Base-by-base conservation (phyloP, 306 rosid genomes). In the Cucurbita maxima region DNA sequence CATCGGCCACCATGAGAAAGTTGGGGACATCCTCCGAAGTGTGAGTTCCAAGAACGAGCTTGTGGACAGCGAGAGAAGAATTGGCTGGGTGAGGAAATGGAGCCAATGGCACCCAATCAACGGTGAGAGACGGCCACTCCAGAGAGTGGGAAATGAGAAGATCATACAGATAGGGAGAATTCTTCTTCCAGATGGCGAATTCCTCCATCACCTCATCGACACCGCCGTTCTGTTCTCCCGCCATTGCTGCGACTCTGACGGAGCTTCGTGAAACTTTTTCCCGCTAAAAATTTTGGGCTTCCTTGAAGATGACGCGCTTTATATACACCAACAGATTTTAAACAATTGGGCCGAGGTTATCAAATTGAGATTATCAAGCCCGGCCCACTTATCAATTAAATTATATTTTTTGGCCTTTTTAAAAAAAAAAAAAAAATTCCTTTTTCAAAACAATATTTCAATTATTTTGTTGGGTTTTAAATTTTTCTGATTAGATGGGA, bases 51-150 rank as follows among this genome's bases (percentile, higher is more conserved):
- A 87, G 77, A 12, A 94, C 79, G 53, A 94, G 89, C 44, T 76
- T 86, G 79, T 91, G 99, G 54, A 71, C 66, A 74, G 81, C 78
- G 77, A 91, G 83, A 30, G 89, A 87, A 64, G 95, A 74, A 53
- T 87, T 58, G 4, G 80, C 75, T 74, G 80, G 5, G 76, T 83
- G 78, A 10, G 88, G 84, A 56, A 76, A 74, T 0, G 91, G 86
- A 44, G 83, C 44, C 16, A 74, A 54, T 9, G 86, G 90, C 30
- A 79, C 77, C 90, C 94, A 88, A 7, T 94, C 87, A 77, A 93
- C 94, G 8, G 97, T 90, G 74, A 93, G 97, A 71, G 98, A 90
- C 8, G 98, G 98, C 97, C 97, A 93, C 81, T 81, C 88, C 6
- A 90, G 96, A 55, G 97, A 83, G 58, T 90, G 89, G 7, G 98